These are phyloP conservation scores for Davidsoniella neocaledoniae DNA, from an alignment of 2,329 filamentous ascomycete genomes.

Conservation along the genomic window DNA sequence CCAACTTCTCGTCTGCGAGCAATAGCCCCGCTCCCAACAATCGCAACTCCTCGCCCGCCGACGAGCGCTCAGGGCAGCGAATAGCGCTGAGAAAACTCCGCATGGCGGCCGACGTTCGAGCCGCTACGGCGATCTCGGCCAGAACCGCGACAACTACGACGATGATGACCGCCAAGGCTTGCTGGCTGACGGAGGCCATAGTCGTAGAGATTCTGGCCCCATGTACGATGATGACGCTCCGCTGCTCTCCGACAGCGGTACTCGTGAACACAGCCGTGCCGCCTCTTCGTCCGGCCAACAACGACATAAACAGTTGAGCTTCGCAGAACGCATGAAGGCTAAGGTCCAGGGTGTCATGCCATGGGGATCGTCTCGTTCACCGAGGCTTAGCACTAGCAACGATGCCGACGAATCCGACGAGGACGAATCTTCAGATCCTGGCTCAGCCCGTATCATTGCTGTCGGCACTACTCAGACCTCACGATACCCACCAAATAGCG, in stretches of 20 bases:
- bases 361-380: conserved; percentile 14
- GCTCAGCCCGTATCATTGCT: conserved; percentile 54
- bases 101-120: conserved; percentile 42
- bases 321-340: conserved; percentile 6
- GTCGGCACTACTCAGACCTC: conserved; percentile 59
- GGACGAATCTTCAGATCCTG: conserved; percentile 41
- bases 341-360: conserved; percentile 54
- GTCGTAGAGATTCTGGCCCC: conserved; percentile 40
- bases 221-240: conserved; percentile 55
- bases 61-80: conserved; percentile 20
- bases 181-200: conserved; percentile 42
- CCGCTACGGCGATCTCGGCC: conserved; percentile 44
- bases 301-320: conserved; percentile 1
- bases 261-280: conserved; percentile 12
- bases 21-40: conserved; percentile 17
- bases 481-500: conserved; percentile 73
- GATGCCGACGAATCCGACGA: conserved; percentile 29
- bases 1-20: conserved; percentile 18
- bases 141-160: conserved; percentile 30
- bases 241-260: conserved; percentile 36
- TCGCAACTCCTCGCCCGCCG: conserved; percentile 15
- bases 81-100: conserved; percentile 59
- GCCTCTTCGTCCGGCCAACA: conserved; percentile 1
- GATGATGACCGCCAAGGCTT: conserved; percentile 53
- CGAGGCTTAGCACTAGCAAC: conserved; percentile 15